These are phyloP conservation scores for Rheum nobile DNA, from an alignment of 148 eudicot species.

Conservation along the genomic window DNA sequence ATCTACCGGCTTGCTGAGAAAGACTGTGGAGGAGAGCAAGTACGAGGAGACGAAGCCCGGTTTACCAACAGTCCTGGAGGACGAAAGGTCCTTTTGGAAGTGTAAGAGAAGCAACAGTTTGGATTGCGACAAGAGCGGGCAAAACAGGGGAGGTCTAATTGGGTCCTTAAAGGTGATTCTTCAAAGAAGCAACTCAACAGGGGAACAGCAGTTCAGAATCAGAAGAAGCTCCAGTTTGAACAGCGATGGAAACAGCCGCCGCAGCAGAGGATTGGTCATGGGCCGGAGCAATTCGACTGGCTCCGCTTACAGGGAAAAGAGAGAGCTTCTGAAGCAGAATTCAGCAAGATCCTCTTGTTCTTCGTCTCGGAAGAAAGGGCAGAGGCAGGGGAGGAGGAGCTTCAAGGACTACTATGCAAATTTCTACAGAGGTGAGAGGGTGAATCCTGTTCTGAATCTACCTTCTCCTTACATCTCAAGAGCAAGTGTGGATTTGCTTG, in stretches of 20 bases:
- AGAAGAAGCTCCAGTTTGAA: conserved; percentile 19
- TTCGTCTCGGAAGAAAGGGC: conserved; percentile 12
- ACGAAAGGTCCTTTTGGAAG: conserved; percentile 36
- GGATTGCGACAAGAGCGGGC: conserved; percentile 19
- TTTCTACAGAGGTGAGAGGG: conserved; percentile 21
- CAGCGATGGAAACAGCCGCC: background rate
- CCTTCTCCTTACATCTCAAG: conserved; percentile 40
- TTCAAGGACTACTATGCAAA: conserved; percentile 26
- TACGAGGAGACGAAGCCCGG: conserved; percentile 29
- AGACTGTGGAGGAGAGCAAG: conserved; percentile 19
- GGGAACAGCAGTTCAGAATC: conserved; percentile 23
- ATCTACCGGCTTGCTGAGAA: conserved; percentile 10
- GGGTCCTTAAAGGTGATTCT: conserved; percentile 22
- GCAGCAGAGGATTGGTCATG: background rate
- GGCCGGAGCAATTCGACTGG: background rate
- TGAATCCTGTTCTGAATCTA: conserved; percentile 54
- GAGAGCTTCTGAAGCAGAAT: background rate
- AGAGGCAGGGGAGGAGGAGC: background rate
- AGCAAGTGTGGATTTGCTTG: conserved; percentile 55
- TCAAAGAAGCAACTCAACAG: conserved; percentile 71
- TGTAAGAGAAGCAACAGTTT: conserved; percentile 47
- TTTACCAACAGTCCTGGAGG: background rate
- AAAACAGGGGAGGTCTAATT: conserved; percentile 18
- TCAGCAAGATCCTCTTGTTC: background rate
- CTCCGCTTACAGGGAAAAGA: background rate